These are phyloP conservation scores for Pelargonium citronellum DNA, from an alignment of 441 rosid species.

Conservation along the genomic window DNA sequence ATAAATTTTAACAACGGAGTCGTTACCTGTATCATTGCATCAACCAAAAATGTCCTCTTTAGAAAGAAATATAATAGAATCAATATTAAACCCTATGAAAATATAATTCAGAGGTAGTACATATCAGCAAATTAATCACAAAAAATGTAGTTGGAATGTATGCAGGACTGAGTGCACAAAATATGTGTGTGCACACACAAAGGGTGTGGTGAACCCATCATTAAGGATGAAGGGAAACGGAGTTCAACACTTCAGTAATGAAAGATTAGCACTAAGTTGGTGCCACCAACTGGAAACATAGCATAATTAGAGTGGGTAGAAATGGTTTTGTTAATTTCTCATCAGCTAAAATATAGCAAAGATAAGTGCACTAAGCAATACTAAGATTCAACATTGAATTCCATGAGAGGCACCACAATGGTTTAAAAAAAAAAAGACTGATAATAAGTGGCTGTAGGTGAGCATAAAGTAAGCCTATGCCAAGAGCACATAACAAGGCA, in stretches of 20 bases:
- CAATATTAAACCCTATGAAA: neutral
- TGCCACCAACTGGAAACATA: neutral
- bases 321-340: neutral
- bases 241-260: neutral
- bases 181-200: neutral
- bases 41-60: neutral
- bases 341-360: neutral
- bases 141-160: neutral
- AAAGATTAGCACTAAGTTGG: neutral
- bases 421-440: no score
- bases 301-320: neutral
- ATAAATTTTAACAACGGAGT: conserved; percentile 95
- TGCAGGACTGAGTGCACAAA: conserved; percentile 3
- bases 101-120: neutral
- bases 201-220: neutral
- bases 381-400: neutral
- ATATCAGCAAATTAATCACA: neutral
- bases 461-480: neutral
- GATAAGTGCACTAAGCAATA: neutral
- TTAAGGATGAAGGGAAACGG: neutral
- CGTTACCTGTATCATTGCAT: conserved; percentile 64
- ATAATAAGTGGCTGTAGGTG: no score
- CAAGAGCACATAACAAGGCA: neutral
- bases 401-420: neutral
- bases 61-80: neutral